These are phyloP conservation scores for Polyrhizophydium stewartii DNA, from an alignment of 371 early-diverging fungal genomes.

Conservation along the genomic window DNA sequence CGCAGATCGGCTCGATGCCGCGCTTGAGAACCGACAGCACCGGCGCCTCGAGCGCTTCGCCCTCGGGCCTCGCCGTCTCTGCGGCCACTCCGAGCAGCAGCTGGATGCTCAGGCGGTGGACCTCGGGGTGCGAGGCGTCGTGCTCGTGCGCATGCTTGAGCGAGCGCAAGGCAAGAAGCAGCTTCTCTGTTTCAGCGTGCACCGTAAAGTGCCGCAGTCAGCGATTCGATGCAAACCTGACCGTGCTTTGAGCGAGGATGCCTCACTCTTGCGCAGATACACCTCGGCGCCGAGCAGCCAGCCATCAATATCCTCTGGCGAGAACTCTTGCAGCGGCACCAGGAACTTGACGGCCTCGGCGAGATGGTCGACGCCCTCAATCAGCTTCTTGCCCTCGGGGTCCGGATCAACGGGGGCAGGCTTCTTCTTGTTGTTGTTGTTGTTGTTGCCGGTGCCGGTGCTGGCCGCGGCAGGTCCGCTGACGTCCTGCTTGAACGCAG, in stretches of 20 bases:
- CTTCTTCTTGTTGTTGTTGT: conserved; percentile 27
- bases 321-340: conserved; percentile 59
- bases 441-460: conserved; percentile 2
- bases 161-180: conserved; percentile 65
- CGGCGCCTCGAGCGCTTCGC: conserved; percentile 12
- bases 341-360: conserved; percentile 74
- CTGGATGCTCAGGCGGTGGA: conserved; percentile 50
- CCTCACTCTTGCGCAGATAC: conserved; percentile 66
- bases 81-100: conserved; percentile 47
- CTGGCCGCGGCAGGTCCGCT: conserved; percentile 4
- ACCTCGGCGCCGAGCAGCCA: conserved; percentile 71
- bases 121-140: conserved; percentile 45
- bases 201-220: not conserved
- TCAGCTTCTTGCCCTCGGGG: conserved; percentile 61
- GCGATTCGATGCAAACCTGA: not conserved
- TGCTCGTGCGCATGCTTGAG: conserved; percentile 48
- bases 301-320: conserved; percentile 40
- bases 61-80: conserved; percentile 18
- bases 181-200: conserved; percentile 48
- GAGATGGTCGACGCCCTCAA: conserved; percentile 60
- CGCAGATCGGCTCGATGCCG: not conserved
- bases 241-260: not conserved
- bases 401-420: conserved; percentile 47
- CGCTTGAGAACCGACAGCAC: not conserved
- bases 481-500: not conserved